Evolutionary conservation across 495 filamentous ascomycete species (phyloP).

Genomic region (Polyplosphaeria fusca): DNA sequence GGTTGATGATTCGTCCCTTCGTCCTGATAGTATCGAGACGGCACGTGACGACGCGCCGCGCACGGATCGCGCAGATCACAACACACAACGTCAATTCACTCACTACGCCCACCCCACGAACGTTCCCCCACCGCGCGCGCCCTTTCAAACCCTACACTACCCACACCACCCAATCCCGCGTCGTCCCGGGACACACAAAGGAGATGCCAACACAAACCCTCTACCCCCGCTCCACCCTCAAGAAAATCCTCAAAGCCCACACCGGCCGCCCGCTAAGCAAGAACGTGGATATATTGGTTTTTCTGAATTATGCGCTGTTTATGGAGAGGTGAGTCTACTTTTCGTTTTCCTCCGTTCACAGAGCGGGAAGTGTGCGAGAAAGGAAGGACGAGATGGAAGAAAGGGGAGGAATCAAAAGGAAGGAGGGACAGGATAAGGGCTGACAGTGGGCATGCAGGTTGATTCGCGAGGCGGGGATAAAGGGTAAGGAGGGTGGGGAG

Average conservation of each 20-base stretch:
- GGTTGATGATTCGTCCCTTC: no score
- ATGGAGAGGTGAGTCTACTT: conserved; percentile 67
- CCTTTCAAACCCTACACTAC: background rate
- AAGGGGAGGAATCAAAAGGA: no score
- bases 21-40: no score
- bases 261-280: conserved; percentile 75
- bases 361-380: no score
- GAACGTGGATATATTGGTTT: conserved; percentile 86
- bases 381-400: no score
- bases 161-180: background rate
- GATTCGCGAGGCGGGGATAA: conserved; percentile 73
- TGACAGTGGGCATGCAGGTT: no score
- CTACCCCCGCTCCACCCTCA: conserved; percentile 80
- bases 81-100: background rate
- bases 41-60: background rate
- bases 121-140: background rate
- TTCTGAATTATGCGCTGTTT: conserved; percentile 85
- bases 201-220: conserved; percentile 64
- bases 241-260: conserved; percentile 86
- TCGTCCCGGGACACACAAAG: conserved; percentile 27
- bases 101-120: background rate
- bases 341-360: background rate
- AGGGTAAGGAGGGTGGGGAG: conserved; percentile 70
- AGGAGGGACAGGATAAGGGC: no score
- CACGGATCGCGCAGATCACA: no score